A percentile compares a stretch with the other conserved stretches of the same genome.
These are phyloP conservation scores for Urostyla sp. DNA, from an alignment of 73 alveolate genomes.

Conservation along the genomic window DNA sequence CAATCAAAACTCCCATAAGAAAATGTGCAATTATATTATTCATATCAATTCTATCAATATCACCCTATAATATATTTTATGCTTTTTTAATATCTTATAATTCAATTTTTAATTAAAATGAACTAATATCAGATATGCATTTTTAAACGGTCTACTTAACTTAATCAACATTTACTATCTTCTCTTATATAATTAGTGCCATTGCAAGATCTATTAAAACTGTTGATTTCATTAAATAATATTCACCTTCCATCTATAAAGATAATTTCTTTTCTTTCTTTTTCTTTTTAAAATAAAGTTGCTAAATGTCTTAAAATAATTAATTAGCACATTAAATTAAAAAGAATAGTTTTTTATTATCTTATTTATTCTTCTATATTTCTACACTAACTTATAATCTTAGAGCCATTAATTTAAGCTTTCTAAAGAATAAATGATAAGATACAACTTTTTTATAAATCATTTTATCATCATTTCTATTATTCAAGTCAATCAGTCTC, in stretches of 20 bases:
- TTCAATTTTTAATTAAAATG: neutral
- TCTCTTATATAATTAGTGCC: neutral
- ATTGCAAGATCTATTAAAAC: slow-evolving; percentile 13
- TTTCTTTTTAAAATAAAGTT: neutral
- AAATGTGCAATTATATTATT: neutral
- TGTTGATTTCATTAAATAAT: slow-evolving; percentile 33
- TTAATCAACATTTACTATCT: neutral
- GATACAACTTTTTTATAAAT: neutral
- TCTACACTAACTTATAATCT: slow-evolving; percentile 9
- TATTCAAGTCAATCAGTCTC: neutral
- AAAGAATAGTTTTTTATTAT: slow-evolving; percentile 1
- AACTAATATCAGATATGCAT: neutral
- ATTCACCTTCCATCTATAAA: slow-evolving; percentile 39
- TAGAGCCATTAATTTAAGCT: slow-evolving; percentile 28
- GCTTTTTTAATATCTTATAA: neutral
- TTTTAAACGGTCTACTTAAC: neutral
- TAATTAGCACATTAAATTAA: slow-evolving; percentile 5
- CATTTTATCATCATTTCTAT: neutral
- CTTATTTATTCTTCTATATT: neutral
- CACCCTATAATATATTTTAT: neutral
- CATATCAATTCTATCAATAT: slow-evolving; percentile 34
- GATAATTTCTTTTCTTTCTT: neutral
- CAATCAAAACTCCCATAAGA: neutral
- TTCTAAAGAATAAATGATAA: neutral
- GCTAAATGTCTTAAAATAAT: slow-evolving; percentile 13